A percentile compares a stretch with the other conserved stretches of the same genome.
These are phyloP conservation scores for Penicillium bovifimosum DNA, from an alignment of 495 filamentous ascomycete genomes.

Conservation along the genomic window DNA sequence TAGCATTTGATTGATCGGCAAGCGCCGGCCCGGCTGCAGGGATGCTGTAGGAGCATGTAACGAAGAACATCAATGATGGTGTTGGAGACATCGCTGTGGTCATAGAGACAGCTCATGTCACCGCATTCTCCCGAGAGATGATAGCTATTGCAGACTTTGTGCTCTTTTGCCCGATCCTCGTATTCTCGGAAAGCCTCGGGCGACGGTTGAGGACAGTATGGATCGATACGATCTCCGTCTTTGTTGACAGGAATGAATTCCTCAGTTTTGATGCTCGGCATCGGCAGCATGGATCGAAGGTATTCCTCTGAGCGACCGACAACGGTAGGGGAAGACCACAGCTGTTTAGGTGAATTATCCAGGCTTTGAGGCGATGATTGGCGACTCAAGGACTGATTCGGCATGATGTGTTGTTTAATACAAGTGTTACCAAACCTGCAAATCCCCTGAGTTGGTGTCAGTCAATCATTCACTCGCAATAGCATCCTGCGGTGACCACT, in stretches of 20 bases:
- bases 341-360: conserved; percentile 6
- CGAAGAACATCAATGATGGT: conserved; percentile 29
- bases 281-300: conserved; percentile 23
- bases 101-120: conserved; percentile 33
- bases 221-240: conserved; percentile 40
- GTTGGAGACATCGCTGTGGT: conserved; percentile 35
- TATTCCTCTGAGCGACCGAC: conserved; percentile 23
- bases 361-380: conserved; percentile 14
- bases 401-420: conserved; percentile 34
- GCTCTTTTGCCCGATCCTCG: conserved; percentile 27
- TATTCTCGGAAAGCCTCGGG: conserved; percentile 29
- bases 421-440: conserved; percentile 36
- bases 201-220: conserved; percentile 23
- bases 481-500: background rate
- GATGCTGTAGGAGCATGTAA: conserved; percentile 34
- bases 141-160: conserved; percentile 40
- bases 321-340: conserved; percentile 14
- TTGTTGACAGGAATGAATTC: conserved; percentile 41
- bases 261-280: conserved; percentile 19
- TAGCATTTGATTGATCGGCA: conserved; percentile 42
- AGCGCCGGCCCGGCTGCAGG: conserved; percentile 26
- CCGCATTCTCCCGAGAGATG: conserved; percentile 38
- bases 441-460: conserved; percentile 25
- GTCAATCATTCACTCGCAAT: background rate
- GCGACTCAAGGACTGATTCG: conserved; percentile 19